Percentiles rank a stretch among this genome's conserved stretches.
These are phyloP conservation scores for Cystobasidium pallidum DNA, from an alignment of 1,284 basidiomycete genomes.

Conservation along the genomic window DNA sequence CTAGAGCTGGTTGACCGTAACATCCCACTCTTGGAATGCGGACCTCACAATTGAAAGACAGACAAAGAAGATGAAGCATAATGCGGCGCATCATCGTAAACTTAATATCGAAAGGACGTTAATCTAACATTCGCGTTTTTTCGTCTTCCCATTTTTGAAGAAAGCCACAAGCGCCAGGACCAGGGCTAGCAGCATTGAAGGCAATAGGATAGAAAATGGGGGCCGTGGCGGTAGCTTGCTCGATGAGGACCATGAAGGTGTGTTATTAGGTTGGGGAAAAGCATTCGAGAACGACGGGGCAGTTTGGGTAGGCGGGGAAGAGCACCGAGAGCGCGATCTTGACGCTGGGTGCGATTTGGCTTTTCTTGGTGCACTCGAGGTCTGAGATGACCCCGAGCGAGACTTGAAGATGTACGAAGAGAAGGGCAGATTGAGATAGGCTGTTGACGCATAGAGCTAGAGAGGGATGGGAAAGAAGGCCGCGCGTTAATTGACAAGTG, in stretches of 20 bases:
- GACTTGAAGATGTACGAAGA: background rate
- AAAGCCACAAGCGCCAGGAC: slow-evolving; percentile 28
- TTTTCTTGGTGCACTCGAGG: background rate
- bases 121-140: background rate
- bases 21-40: no score
- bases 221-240: slow-evolving; percentile 33
- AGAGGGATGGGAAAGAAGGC: no score
- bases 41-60: no score
- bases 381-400: background rate
- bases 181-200: slow-evolving; percentile 32
- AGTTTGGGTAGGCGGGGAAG: background rate
- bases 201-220: slow-evolving; percentile 24
- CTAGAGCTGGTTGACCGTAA: no score
- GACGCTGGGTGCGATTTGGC: slow-evolving; percentile 12
- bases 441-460: slow-evolving; percentile 1
- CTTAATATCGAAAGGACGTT: no score
- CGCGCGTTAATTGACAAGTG: no score
- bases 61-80: no score
- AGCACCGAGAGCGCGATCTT: slow-evolving; percentile 4
- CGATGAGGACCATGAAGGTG: background rate
- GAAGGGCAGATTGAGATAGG: background rate
- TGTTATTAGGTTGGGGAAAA: background rate
- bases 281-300: background rate
- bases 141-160: slow-evolving; percentile 15
- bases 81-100: no score